Percentiles rank a stretch among this genome's conserved stretches.
Conservation (phyloP, 768 basidiomycete genomes). For the Leucosporidium scottii region DNA sequence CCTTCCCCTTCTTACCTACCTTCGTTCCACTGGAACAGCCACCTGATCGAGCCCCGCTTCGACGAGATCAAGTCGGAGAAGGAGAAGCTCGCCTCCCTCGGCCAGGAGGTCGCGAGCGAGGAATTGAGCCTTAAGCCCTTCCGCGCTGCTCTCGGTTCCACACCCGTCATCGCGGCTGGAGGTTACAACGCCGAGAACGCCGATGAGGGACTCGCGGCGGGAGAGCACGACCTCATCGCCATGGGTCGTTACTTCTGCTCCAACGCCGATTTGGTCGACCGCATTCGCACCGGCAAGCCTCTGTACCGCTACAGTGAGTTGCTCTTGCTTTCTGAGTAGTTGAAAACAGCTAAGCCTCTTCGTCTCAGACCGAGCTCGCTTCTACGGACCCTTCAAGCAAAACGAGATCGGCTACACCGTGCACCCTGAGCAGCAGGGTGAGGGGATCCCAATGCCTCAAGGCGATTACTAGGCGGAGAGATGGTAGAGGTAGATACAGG, state of each 20-base stretch:
- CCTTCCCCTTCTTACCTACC: neutral
- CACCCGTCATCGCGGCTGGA: constrained; percentile 37
- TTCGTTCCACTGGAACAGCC: constrained; percentile 10
- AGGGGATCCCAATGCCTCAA: neutral
- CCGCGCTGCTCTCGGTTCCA: constrained; percentile 28
- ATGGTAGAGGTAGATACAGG: neutral
- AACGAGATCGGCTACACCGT: constrained; percentile 40
- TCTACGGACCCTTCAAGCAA: constrained; percentile 38
- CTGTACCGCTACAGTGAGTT: constrained; percentile 23
- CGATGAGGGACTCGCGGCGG: constrained; percentile 25
- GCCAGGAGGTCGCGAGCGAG: constrained; percentile 6
- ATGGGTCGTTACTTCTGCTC: constrained; percentile 21
- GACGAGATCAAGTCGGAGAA: constrained; percentile 36
- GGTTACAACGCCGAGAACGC: constrained; percentile 33
- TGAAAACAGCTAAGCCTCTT: too few species aligned
- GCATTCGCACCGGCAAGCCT: constrained; percentile 1
- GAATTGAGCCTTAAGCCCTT: constrained; percentile 35
- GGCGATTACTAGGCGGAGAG: neutral
- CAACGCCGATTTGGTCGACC: constrained; percentile 29
- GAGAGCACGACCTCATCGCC: constrained; percentile 36
- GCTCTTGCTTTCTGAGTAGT: too few species aligned
- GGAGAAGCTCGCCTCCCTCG: constrained; percentile 35
- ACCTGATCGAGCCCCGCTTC: constrained; percentile 39
- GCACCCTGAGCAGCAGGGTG: constrained; percentile 21
- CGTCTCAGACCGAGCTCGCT: constrained; percentile 25